Evolutionary conservation across 2,329 filamentous ascomycete species (phyloP).

Genomic region (Botryotinia globosa): DNA sequence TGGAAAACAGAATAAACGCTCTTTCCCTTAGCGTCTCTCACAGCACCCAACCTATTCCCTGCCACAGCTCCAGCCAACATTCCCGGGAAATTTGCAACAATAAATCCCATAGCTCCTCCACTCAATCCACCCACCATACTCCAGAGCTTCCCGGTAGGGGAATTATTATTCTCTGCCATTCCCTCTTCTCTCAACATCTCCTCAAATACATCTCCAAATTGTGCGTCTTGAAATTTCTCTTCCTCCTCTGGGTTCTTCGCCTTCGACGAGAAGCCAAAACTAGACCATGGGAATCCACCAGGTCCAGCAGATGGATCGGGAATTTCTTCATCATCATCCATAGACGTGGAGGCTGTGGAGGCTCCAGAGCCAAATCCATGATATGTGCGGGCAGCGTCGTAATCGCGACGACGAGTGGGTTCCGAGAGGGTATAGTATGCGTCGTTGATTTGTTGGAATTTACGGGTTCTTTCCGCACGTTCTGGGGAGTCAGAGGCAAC

Average conservation of each 20-base stretch:
- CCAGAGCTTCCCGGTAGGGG: conserved; percentile 77
- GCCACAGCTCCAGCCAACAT: conserved; percentile 87
- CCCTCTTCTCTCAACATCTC: conserved; percentile 86
- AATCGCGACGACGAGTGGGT: conserved; percentile 70
- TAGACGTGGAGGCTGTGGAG: conserved; percentile 43
- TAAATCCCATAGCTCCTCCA: conserved; percentile 89
- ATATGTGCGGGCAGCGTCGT: conserved; percentile 69
- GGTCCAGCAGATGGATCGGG: conserved; percentile 41
- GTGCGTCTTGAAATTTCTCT: conserved; percentile 64
- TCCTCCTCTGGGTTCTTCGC: conserved; percentile 49
- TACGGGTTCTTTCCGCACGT: conserved; percentile 74
- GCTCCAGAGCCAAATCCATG: conserved; percentile 48
- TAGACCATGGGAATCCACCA: conserved; percentile 68
- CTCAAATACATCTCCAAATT: conserved; percentile 87
- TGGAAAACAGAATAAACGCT: conserved; percentile 81
- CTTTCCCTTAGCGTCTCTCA: conserved; percentile 88
- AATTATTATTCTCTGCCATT: conserved; percentile 68
- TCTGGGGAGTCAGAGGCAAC: conserved; percentile 82
- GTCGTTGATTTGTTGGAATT: conserved; percentile 89
- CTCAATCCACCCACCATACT: conserved; percentile 78
- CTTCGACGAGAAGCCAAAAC: conserved; percentile 54
- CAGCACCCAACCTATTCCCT: conserved; percentile 84
- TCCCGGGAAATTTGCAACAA: conserved; percentile 88
- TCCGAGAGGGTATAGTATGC: conserved; percentile 92
- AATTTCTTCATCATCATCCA: conserved; percentile 45